Base-by-base conservation (phyloP, 2,329 filamentous ascomycete genomes). In the Rutstroemia sydowiana region DNA sequence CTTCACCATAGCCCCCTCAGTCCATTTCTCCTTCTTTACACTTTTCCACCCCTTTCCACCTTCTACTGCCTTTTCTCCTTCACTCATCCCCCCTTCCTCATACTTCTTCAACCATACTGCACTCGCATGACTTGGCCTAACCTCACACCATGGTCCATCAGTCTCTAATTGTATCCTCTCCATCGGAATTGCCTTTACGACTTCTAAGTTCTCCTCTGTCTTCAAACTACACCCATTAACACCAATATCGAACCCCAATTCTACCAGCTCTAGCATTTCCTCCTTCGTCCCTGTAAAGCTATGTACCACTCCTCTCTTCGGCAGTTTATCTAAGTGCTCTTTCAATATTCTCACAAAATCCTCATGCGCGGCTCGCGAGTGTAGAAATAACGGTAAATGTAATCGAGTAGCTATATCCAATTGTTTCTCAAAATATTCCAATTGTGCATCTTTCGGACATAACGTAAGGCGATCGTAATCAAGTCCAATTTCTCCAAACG, bases 181-280 rank as follows among this genome's bases (percentile, higher is more conserved):
- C 10, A 98, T 72, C 10, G 84, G 86, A 36, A 97, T 82, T 55
- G 85, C 79, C 57, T 78, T 82, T 10, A 96, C 89, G 2, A 96
- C 91, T 13, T 79, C 84, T 37, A 95, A 80, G 62, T 97, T 98
- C 66, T 95, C 89, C 10, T 78, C 84, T 5, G 89, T 97, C 76
- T 97, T 98, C 74, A 98, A 80, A 63, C 88, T 95, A 69, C 93
- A 98, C 4, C 93, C 93, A 65, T 98, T 98, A 55, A 96, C 81
- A n/a, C 93, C 92, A 55, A 98, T 84, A 69, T 95, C 85, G 49
- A 96, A 79, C 0, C 91, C 92, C 42, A 95, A 68, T 2, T 81
- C 82, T 61, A 95, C 82, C 51, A 97, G 72, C 58, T 88, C 81
- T 51, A 77, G 72, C 85, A 95, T 92, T 70, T 95, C 93, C 51